A percentile compares a stretch with the other conserved stretches of the same genome.
These are phyloP conservation scores for Albifimbria verrucaria DNA, from an alignment of 2,329 filamentous ascomycete species.

Conservation along the genomic window DNA sequence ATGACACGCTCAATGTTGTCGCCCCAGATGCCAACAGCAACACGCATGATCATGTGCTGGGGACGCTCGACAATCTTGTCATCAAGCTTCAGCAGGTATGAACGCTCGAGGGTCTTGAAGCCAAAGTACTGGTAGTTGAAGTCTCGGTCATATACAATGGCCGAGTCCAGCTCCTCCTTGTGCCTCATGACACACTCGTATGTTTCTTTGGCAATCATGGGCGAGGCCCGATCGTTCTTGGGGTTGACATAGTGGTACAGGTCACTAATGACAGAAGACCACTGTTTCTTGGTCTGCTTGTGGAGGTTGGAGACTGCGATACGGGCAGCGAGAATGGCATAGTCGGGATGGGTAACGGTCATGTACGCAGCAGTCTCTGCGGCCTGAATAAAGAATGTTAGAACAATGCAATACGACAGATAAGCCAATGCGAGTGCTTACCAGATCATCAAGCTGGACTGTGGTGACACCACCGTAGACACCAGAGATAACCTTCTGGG, in stretches of 20 bases:
- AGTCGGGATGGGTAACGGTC: constrained; percentile 98
- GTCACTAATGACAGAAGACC: constrained; percentile 90
- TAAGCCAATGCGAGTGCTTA: constrained; percentile 60
- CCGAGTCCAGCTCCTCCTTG: constrained; percentile 95
- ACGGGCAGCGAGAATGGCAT: constrained; percentile 95
- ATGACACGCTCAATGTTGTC: constrained; percentile 91
- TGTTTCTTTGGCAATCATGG: constrained; percentile 91
- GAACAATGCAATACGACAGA: background rate
- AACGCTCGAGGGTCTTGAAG: constrained; percentile 98
- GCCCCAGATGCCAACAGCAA: constrained; percentile 93
- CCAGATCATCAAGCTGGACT: constrained; percentile 92
- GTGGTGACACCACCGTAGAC: constrained; percentile 98
- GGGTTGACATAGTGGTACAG: constrained; percentile 96
- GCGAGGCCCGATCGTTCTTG: constrained; percentile 76
- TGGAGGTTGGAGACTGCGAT: constrained; percentile 99
- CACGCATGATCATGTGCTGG: constrained; percentile 99
- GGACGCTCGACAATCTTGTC: constrained; percentile 96
- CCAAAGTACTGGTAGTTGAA: constrained; percentile 99
- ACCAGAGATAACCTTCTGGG: constrained; percentile 98
- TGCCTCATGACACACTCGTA: constrained; percentile 95
- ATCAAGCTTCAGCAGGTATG: constrained; percentile 92
- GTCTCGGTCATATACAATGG: constrained; percentile 97
- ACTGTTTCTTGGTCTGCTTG: constrained; percentile 99
- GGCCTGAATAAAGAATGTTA: constrained; percentile 54
- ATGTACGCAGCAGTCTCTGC: constrained; percentile 99